Evolutionary conservation across 441 rosid species (phyloP).

Genomic region (Jatropha multifida): DNA sequence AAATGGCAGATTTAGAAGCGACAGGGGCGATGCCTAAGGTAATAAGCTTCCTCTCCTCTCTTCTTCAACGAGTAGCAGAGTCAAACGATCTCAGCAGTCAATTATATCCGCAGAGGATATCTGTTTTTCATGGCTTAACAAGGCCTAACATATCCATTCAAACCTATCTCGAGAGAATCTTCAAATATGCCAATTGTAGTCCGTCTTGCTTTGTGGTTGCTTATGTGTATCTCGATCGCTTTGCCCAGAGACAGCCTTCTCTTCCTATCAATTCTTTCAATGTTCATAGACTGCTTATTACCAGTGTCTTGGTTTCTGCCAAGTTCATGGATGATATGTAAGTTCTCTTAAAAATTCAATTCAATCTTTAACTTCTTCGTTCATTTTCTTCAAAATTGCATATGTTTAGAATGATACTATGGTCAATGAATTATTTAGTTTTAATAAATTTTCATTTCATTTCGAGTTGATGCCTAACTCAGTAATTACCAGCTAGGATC

Average conservation of each 20-base stretch:
- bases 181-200: slow-evolving; percentile 86
- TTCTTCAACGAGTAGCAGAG: slow-evolving; percentile 63
- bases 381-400: background rate
- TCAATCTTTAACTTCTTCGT: too few relatives aligned
- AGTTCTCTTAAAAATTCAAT: slow-evolving; percentile 30
- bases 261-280: slow-evolving; percentile 64
- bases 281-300: slow-evolving; percentile 74
- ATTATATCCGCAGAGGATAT: slow-evolving; percentile 43
- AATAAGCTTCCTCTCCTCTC: slow-evolving; percentile 60
- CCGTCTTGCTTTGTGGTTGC: slow-evolving; percentile 80
- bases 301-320: slow-evolving; percentile 82
- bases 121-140: slow-evolving; percentile 64
- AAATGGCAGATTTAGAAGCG: slow-evolving; percentile 28
- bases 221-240: slow-evolving; percentile 80
- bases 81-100: slow-evolving; percentile 50
- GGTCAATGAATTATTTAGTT: background rate
- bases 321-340: slow-evolving; percentile 97
- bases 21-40: slow-evolving; percentile 45
- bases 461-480: too few relatives aligned
- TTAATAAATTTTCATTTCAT: background rate
- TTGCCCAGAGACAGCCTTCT: slow-evolving; percentile 59
- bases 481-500: too few relatives aligned
- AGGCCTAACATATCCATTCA: slow-evolving; percentile 69
- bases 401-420: background rate
- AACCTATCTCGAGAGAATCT: slow-evolving; percentile 77